phyloP scores from a whole-genome alignment of 208 protist species.

The Wallacemonas sp. region DNA sequence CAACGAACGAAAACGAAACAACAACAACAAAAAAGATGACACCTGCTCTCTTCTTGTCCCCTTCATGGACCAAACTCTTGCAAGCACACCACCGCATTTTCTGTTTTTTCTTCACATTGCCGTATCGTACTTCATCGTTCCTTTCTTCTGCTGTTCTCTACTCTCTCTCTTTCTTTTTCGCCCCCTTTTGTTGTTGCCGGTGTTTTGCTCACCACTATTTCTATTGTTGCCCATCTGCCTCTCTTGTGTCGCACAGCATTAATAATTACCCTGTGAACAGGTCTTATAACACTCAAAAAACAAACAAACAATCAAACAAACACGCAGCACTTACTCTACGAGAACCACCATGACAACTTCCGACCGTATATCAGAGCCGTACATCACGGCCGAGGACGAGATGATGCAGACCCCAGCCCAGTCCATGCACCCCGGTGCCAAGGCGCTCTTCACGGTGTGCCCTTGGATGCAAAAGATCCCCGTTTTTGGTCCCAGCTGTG shows the following conservation, averaged over 20 bases:
- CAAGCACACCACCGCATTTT: background rate
- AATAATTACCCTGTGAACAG: too few relatives aligned
- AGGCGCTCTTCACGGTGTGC: conserved; percentile 14
- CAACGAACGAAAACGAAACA: too few relatives aligned
- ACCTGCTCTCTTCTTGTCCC: too few relatives aligned
- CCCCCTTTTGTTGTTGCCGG: background rate
- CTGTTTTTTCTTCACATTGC: background rate
- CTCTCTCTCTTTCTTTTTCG: background rate
- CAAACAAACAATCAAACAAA: background rate
- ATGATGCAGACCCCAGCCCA: background rate
- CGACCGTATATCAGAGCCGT: background rate
- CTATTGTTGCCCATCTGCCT: too few relatives aligned
- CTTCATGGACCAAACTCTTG: background rate
- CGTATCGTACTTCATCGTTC: too few relatives aligned
- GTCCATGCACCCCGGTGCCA: conserved; percentile 19
- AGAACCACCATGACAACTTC: background rate
- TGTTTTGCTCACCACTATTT: too few relatives aligned
- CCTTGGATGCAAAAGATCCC: conserved; percentile 22
- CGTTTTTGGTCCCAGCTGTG: conserved; percentile 27
- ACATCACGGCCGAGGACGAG: background rate
- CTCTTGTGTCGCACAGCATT: too few relatives aligned
- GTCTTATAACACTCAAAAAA: too few relatives aligned
- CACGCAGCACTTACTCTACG: background rate
- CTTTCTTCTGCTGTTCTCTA: background rate
- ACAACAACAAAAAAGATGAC: too few relatives aligned